Evolutionary conservation across 129 eudicot species (phyloP), one percentile per base, ranked within the genome.

Genomic region (Silybum marianum): DNA sequence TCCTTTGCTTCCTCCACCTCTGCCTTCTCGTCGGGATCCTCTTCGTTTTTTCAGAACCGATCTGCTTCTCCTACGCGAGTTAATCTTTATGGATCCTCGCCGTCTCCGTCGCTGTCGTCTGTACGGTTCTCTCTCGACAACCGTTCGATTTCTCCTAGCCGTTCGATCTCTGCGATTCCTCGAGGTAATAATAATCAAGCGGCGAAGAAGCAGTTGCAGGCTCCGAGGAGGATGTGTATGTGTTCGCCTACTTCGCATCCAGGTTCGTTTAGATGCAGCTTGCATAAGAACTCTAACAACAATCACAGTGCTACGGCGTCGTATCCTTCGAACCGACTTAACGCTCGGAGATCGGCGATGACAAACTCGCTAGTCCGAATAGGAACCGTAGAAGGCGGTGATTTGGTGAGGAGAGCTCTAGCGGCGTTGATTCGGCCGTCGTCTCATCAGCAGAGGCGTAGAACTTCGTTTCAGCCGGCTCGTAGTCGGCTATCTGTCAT

Each of bases 201-300:
- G 70, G 72, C 80, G 14, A 84, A 74, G 51, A 90, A 90, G 60
- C 75, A 81, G 68, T 58, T 87, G 39, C 69, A 76, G 73, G 22
- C 70, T 4, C 93, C 82, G 79, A 88, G 82, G 77, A 81, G 89
- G 85, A 86, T 86, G 81, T 95, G 99, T 44, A 90, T 89, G 99
- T 95, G 98, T 78, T 94, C 98, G 10, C 98, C 98, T 10, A 94
- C 98, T 5, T 88, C 85, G 30, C 98, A 94, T 82, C 98, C 98
- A 10, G 98, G 98, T 69, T 94, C 97, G 25, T 94, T 94, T 71
- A 85, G 98, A 2, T 94, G 98, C 77, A 87, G 88, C 67, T 71
- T 89, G 26, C 97, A 95, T 71, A 95, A 95, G 67, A 85, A 86
- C 24, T 2, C 23, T 2, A 70, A 32, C 51, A 54, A 44, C 14